phyloP scores from a whole-genome alignment of 2,329 filamentous ascomycete species.

The Ascochyta viciae-villosae region DNA sequence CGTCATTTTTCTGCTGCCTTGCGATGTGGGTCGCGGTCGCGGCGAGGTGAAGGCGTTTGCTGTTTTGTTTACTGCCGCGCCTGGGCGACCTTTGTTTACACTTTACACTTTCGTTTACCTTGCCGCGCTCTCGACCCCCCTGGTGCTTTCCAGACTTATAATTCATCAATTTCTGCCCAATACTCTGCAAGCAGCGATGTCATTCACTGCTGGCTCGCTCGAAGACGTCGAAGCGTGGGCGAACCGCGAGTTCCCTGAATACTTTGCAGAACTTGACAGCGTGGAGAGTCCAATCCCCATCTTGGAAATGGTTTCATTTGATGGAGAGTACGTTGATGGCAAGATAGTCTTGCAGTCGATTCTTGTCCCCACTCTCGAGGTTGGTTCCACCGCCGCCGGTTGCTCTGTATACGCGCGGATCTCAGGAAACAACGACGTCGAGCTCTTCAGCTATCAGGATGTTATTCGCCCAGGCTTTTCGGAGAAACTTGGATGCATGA shows the following conservation, averaged over 20 bases:
- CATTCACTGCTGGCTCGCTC: not conserved
- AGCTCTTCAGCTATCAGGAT: not conserved
- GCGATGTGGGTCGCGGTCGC: not conserved
- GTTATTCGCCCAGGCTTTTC: no score
- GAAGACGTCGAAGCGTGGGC: conserved; percentile 10
- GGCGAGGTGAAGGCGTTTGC: not conserved
- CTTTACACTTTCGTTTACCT: no score
- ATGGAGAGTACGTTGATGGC: not conserved
- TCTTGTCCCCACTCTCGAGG: not conserved
- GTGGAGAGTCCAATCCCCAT: not conserved
- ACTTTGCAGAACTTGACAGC: not conserved
- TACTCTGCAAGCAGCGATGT: not conserved
- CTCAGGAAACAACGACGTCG: not conserved
- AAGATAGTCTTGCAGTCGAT: not conserved
- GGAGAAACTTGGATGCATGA: not conserved
- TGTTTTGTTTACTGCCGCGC: not conserved
- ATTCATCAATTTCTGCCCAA: not conserved
- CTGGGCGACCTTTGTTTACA: not conserved
- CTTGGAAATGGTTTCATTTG: not conserved
- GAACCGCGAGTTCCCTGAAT: not conserved
- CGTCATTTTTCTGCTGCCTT: not conserved
- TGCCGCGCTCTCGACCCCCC: not conserved
- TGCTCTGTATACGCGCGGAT: not conserved
- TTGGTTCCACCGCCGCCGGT: not conserved
- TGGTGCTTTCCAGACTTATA: not conserved